Base-by-base conservation (phyloP, 257 asterid species). In the Perilla frutescens region DNA sequence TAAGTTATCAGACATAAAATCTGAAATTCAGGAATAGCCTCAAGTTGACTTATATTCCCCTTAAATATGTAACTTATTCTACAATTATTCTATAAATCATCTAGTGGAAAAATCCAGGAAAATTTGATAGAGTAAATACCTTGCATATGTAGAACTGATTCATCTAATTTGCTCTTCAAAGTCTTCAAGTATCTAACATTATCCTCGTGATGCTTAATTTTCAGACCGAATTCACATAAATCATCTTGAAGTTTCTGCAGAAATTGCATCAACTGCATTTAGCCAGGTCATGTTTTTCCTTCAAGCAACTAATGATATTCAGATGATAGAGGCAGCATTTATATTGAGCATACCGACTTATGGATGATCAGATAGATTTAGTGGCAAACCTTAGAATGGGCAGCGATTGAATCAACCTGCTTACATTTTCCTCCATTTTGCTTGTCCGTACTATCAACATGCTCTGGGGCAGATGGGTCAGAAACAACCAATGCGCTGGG, bases 221-320 rank as follows among this genome's bases (percentile, higher is more conserved):
- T 77, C 50, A 66, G 82, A 79, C 91, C 96, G 61, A 75, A 41
- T 78, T 78, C 85, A n/a, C 74, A 81, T n/a, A 91, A n/a, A 11
- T 87, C 91, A 51, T 91, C 92, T 81, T 87, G 80, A 79, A 84
- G 81, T 78, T 87, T 79, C 97, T 91, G 87, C 87, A 73, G 58
- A 65, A 73, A 37, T 44, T 72, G 69, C 50, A 65, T 61, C 60
- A 40, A 73, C 49, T 76, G 7, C 0, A 11, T 58, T 37, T 20
- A 66, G 53, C 47, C 11, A 41, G 81, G 11, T 51, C 60, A 20
- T 50, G 37, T 51, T 47, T 63, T 62, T 66, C 14, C 51, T 62
- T 37, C 86, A 32, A 78, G 68, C 85, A 71, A 66, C 67, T 62
- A 65, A 58, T 47, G 51, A 20, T 36, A 61, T 59, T 32, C 62